Percentiles rank a stretch among this genome's conserved stretches.
Evolutionary conservation across 768 basidiomycete species (phyloP).

Genomic region (Russula compacta): DNA sequence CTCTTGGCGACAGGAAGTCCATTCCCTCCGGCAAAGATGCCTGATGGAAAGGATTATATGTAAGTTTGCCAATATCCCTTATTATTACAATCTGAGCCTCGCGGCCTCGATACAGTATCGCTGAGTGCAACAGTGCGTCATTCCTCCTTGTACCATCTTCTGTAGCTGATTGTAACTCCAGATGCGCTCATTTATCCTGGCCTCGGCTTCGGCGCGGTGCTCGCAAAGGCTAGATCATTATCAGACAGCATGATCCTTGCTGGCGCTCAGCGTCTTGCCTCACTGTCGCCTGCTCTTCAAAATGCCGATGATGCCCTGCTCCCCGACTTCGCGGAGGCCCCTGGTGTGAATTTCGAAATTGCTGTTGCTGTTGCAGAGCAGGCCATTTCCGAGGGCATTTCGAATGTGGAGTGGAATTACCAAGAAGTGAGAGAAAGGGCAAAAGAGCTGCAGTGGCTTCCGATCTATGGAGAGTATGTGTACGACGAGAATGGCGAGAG

Average conservation of each 20-base stretch:
- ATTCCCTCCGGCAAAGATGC: slow-evolving; percentile 63
- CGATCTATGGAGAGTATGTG: slow-evolving; percentile 54
- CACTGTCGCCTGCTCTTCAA: slow-evolving; percentile 63
- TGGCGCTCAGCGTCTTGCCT: slow-evolving; percentile 63
- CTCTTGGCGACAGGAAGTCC: slow-evolving; percentile 80
- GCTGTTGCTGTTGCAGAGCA: slow-evolving; percentile 73
- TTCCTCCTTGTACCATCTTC: background rate
- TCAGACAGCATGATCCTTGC: slow-evolving; percentile 87
- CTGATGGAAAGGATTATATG: slow-evolving; percentile 57
- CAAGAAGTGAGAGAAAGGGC: slow-evolving; percentile 47
- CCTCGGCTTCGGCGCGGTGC: slow-evolving; percentile 71
- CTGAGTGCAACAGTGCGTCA: slow-evolving; percentile 58
- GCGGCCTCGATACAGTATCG: slow-evolving; percentile 37
- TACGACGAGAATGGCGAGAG: slow-evolving; percentile 48
- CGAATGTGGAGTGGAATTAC: slow-evolving; percentile 48
- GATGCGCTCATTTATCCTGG: slow-evolving; percentile 81
- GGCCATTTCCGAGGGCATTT: slow-evolving; percentile 63
- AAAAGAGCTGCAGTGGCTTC: slow-evolving; percentile 47
- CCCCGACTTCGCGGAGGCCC: slow-evolving; percentile 69
- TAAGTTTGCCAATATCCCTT: slow-evolving; percentile 28
- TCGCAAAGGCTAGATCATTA: slow-evolving; percentile 51
- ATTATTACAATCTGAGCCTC: background rate
- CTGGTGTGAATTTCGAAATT: slow-evolving; percentile 68
- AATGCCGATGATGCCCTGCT: slow-evolving; percentile 66
- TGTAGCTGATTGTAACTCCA: slow-evolving; percentile 19